Percentiles rank a stretch among this genome's conserved stretches.
These are phyloP conservation scores for Candida freyschussii DNA, from an alignment of 1,139 yeast species.

Conservation along the genomic window DNA sequence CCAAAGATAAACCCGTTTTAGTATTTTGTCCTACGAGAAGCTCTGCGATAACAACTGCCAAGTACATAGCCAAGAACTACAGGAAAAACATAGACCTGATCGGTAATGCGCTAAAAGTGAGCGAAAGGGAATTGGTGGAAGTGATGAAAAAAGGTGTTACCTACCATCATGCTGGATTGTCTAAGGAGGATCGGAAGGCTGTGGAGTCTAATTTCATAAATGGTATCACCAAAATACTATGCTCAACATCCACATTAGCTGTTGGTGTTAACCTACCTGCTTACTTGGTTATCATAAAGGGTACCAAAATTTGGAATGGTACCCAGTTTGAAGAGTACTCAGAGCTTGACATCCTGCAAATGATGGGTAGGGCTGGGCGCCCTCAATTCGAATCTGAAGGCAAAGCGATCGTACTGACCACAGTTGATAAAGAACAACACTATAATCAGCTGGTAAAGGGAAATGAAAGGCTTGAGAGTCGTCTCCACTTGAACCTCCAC, in stretches of 20 bases:
- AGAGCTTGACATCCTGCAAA: conserved; percentile 53
- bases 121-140: conserved; percentile 31
- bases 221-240: conserved; percentile 40
- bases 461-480: conserved; percentile 44
- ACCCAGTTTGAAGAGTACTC: conserved; percentile 46
- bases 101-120: conserved; percentile 8
- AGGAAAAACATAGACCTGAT: conserved; percentile 1
- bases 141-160: conserved; percentile 37
- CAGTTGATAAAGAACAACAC: conserved; percentile 29
- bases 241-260: conserved; percentile 57
- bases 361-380: conserved; percentile 58
- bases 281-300: conserved; percentile 53
- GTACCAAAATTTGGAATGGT: conserved; percentile 48
- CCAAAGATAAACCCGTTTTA: conserved; percentile 39
- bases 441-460: conserved; percentile 43
- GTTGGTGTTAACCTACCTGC: conserved; percentile 63
- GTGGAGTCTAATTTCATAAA: conserved; percentile 42
- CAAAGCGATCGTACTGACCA: conserved; percentile 51
- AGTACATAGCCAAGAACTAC: conserved; percentile 28
- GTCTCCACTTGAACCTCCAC: conserved; percentile 38
- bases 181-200: conserved; percentile 37
- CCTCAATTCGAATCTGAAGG: conserved; percentile 53
- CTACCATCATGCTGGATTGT: conserved; percentile 57
- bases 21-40: conserved; percentile 52
- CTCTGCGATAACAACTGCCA: conserved; percentile 44